These are phyloP conservation scores for Fusarium euwallaceae DNA, from an alignment of 2,329 filamentous ascomycete genomes.

Conservation along the genomic window DNA sequence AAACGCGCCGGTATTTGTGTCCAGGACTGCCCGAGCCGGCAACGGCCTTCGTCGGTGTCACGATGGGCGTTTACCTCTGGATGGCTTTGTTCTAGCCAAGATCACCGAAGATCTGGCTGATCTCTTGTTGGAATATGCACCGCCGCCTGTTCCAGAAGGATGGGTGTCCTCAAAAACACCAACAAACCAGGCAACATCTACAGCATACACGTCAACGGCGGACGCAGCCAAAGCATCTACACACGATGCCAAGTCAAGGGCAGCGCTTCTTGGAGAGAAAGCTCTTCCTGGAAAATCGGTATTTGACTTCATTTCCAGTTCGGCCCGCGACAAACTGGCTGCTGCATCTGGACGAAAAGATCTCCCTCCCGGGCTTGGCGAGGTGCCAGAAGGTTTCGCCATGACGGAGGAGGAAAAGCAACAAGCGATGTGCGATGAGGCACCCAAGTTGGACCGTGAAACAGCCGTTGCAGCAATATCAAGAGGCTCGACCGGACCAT, in stretches of 20 bases:
- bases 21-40: conserved; percentile 62
- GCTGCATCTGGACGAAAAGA: conserved; percentile 80
- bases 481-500: conserved; percentile 77
- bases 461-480: conserved; percentile 77
- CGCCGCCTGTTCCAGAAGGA: conserved; percentile 76
- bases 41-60: conserved; percentile 73
- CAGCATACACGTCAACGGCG: conserved; percentile 73
- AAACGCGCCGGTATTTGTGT: conserved; percentile 80
- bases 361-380: conserved; percentile 82
- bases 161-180: conserved; percentile 76
- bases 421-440: conserved; percentile 68
- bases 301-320: conserved; percentile 89
- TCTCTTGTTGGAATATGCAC: conserved; percentile 63
- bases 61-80: conserved; percentile 83
- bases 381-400: conserved; percentile 76
- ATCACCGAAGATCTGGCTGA: conserved; percentile 54
- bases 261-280: conserved; percentile 83
- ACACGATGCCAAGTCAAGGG: conserved; percentile 81
- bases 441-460: conserved; percentile 75
- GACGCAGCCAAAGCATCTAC: conserved; percentile 83
- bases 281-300: conserved; percentile 89
- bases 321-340: conserved; percentile 81
- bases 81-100: conserved; percentile 82
- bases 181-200: conserved; percentile 8
- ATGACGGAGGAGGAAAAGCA: conserved; percentile 73